phyloP scores from a whole-genome alignment of 257 asterid genomes.

The Nicotiana otophora region DNA sequence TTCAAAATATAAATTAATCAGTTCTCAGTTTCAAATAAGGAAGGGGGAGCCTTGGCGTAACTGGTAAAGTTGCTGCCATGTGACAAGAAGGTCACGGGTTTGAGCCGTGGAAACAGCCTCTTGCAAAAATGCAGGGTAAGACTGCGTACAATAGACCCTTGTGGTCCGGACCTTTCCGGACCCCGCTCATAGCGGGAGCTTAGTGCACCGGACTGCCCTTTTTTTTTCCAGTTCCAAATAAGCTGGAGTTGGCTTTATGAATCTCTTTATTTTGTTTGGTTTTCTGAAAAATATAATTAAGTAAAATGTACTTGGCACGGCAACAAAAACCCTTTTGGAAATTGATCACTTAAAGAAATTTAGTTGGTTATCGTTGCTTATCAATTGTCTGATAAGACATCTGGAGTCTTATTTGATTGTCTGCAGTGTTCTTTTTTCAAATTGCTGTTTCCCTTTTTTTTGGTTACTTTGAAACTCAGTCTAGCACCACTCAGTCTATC shows the following conservation, averaged over 20 bases:
- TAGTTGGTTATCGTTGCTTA: neutral
- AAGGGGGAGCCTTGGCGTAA: too few species aligned
- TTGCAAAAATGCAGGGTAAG: too few species aligned
- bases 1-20: too few species aligned
- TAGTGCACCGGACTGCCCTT: too few species aligned
- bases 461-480: neutral
- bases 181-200: too few species aligned
- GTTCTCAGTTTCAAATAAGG: too few species aligned
- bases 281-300: neutral
- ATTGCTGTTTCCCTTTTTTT: neutral
- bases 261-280: neutral
- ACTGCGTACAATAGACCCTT: too few species aligned
- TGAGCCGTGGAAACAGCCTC: too few species aligned
- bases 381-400: neutral
- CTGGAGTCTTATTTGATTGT: neutral
- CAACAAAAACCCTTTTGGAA: neutral
- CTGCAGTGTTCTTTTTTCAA: neutral
- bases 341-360: neutral
- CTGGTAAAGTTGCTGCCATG: too few species aligned
- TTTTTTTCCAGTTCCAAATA: neutral
- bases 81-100: too few species aligned
- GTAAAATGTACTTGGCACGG: neutral
- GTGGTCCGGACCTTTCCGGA: too few species aligned
- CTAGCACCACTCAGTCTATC: neutral
- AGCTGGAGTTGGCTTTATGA: neutral